Conservation (phyloP, 2,329 filamentous ascomycete genomes). For the Trichoderma pleuroti region DNA sequence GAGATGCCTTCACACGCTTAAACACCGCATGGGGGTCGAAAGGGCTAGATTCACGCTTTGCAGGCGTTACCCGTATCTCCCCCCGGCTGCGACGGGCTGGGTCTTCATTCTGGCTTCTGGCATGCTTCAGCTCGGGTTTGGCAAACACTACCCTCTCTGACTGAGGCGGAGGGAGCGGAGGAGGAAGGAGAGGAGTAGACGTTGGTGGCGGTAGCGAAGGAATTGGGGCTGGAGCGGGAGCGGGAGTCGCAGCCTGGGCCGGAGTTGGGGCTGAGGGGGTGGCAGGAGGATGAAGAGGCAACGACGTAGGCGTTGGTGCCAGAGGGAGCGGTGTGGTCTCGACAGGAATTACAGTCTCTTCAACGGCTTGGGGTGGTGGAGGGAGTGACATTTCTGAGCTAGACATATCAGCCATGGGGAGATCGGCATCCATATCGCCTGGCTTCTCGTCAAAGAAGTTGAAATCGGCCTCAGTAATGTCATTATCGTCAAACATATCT, state of each 20-base stretch:
- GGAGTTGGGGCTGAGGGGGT: slow-evolving; percentile 8
- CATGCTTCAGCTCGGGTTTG: slow-evolving; percentile 59
- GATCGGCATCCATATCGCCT: slow-evolving; percentile 38
- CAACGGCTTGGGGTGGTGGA: slow-evolving; percentile 19
- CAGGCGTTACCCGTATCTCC: slow-evolving; percentile 30
- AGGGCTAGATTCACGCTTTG: slow-evolving; percentile 54
- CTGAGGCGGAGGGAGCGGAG: slow-evolving; percentile 19
- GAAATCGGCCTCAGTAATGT: slow-evolving; percentile 79
- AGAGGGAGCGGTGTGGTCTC: slow-evolving; percentile 20
- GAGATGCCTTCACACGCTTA: slow-evolving; percentile 52
- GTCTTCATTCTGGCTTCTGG: slow-evolving; percentile 50
- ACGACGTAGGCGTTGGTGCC: neutral
- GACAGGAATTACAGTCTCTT: slow-evolving; percentile 19
- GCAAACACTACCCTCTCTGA: slow-evolving; percentile 44
- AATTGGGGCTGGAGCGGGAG: slow-evolving; percentile 12
- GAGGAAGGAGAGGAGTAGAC: neutral
- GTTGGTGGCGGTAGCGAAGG: neutral
- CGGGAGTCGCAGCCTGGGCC: neutral
- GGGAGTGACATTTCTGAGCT: slow-evolving; percentile 20
- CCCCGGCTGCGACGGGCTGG: slow-evolving; percentile 30
- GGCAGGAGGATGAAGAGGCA: neutral
- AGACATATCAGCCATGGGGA: slow-evolving; percentile 28
- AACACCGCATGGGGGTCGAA: slow-evolving; percentile 58
- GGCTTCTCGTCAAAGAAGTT: slow-evolving; percentile 73
- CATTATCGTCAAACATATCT: slow-evolving; percentile 68